phyloP scores from a whole-genome alignment of 2,329 filamentous ascomycete species.

The Fusarium austroafricanum region DNA sequence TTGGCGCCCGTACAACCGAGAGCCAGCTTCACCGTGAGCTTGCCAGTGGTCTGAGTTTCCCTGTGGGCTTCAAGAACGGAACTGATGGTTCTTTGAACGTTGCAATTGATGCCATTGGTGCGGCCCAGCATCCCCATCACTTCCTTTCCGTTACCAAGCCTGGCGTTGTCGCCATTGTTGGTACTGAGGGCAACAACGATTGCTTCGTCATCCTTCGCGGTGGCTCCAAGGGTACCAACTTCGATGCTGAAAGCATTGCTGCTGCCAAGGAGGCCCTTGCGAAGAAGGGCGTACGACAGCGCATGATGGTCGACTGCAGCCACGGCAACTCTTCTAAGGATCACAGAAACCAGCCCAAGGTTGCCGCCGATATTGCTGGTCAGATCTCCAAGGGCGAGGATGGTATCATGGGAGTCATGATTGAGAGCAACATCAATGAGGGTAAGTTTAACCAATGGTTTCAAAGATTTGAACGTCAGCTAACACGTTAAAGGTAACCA shows the following conservation, averaged over 20 bases:
- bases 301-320: constrained; percentile 98
- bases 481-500: constrained; percentile 72
- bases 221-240: constrained; percentile 94
- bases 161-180: constrained; percentile 92
- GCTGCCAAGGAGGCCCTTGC: constrained; percentile 83
- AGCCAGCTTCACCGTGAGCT: constrained; percentile 95
- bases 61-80: constrained; percentile 99
- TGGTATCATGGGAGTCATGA: constrained; percentile 97
- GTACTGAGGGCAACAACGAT: constrained; percentile 94
- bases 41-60: constrained; percentile 93
- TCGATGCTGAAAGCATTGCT: constrained; percentile 84
- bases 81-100: constrained; percentile 92
- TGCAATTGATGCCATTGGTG: constrained; percentile 94
- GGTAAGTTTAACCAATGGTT: constrained; percentile 61
- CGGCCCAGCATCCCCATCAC: constrained; percentile 91
- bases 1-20: constrained; percentile 97
- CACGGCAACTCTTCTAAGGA: constrained; percentile 97
- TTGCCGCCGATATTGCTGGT: constrained; percentile 81
- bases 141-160: constrained; percentile 98
- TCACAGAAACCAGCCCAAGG: constrained; percentile 97
- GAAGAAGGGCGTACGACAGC: constrained; percentile 77
- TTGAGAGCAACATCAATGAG: constrained; percentile 97
- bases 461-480: not conserved
- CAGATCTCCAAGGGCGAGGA: constrained; percentile 88
- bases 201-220: constrained; percentile 97